Percentiles rank a stretch among this genome's conserved stretches.
Conservation (phyloP, 805 yeast genomes). For the Yarrowia sp. region DNA sequence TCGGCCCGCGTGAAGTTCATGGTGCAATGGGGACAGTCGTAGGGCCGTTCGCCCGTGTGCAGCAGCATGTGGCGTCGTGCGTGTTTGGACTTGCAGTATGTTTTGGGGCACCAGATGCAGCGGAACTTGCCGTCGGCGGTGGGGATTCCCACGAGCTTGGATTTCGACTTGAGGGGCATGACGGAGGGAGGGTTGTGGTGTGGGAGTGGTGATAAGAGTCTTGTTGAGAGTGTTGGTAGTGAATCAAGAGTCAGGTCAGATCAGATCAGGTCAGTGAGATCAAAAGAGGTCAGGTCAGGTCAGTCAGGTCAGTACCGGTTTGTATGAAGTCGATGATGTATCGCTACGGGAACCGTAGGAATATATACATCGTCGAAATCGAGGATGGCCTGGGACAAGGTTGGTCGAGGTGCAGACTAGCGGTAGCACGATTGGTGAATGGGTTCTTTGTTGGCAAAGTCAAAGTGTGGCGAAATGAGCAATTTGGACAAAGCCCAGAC, state of each 20-base stretch:
- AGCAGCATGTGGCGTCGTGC: conserved; percentile 76
- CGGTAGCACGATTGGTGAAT: conserved; percentile 17
- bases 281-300: too few relatives aligned
- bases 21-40: conserved; percentile 68
- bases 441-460: neutral
- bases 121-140: conserved; percentile 45
- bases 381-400: conserved; percentile 4
- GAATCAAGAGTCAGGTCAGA: too few relatives aligned
- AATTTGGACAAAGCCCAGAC: conserved; percentile 3
- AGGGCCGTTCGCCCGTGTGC: conserved; percentile 84
- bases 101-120: conserved; percentile 33
- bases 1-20: conserved; percentile 70
- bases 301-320: too few relatives aligned
- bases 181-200: neutral
- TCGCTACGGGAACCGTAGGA: neutral
- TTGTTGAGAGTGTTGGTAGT: neutral
- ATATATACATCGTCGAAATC: conserved; percentile 8
- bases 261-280: too few relatives aligned
- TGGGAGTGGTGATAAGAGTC: neutral
- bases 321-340: neutral
- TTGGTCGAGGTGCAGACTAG: neutral
- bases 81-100: conserved; percentile 56
- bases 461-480: conserved; percentile 5
- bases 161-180: conserved; percentile 8
- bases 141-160: conserved; percentile 23